Conservation (phyloP, 192 early-diverging fungal species). For the Chytriomyces sp. region DNA sequence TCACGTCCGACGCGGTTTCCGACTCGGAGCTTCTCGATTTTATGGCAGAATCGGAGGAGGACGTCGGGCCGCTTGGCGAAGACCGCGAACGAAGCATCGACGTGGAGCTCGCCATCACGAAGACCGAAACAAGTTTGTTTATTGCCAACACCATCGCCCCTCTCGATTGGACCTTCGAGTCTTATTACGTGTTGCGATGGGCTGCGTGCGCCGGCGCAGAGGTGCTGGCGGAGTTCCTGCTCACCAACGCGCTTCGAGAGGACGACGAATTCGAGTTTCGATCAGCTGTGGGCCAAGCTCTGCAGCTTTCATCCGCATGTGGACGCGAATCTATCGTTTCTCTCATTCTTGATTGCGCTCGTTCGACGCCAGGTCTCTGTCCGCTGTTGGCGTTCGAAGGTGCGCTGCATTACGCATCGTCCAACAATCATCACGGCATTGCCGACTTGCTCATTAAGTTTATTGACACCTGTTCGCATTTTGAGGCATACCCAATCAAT, state of each 20-base stretch:
- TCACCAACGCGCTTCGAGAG: not conserved
- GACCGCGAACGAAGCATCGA: not conserved
- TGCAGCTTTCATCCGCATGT: not conserved
- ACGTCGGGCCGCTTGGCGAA: too few species aligned
- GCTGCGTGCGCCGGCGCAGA: not conserved
- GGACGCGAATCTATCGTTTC: not conserved
- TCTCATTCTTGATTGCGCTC: too few species aligned
- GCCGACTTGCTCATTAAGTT: not conserved
- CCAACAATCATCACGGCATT: not conserved
- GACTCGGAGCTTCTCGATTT: too few species aligned
- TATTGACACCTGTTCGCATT: not conserved
- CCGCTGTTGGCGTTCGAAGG: not conserved
- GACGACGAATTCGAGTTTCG: too few species aligned
- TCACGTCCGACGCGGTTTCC: too few species aligned
- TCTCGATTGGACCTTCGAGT: not conserved
- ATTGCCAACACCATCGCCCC: not conserved
- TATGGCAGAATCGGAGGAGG: too few species aligned
- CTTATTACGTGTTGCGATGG: not conserved
- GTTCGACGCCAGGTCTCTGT: too few species aligned
- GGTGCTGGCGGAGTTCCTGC: not conserved
- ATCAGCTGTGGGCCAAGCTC: not conserved
- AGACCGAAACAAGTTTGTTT: not conserved
- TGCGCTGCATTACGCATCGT: not conserved
- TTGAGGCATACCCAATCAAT: not conserved
- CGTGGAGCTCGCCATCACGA: not conserved